Evolutionary conservation across 2,329 filamentous ascomycete genomes (phyloP), one percentile per base, ranked within the genome.

Genomic region (Zalaria sp.): DNA sequence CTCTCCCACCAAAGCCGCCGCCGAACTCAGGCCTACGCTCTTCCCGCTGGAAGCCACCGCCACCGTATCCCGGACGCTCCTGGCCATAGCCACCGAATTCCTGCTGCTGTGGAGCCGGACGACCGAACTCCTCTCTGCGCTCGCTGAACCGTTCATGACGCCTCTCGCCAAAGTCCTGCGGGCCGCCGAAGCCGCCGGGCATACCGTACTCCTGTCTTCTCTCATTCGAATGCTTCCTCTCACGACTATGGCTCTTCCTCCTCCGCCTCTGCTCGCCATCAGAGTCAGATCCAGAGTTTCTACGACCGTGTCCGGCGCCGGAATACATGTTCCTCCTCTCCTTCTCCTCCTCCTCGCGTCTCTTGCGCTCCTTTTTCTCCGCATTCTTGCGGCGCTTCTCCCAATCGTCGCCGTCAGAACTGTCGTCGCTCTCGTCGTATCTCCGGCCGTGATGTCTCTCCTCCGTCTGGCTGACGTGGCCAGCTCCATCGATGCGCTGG

Each of bases 301-400:
- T 46, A 10, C 46, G 47, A 18, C 18, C 18, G 41, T 51, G 51
- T 10, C 41, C 43, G 34, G 46, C 48, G 11, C 44, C 40, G 25
- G 46, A 46, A 35, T 46, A 46, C 18, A 18, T 18, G 18, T 18
- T 18, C n/a, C 42, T 42, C 35, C 49, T 44, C 40, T 48, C 48
- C 47, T 57, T 56, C 44, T 57, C 57, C 42, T 57, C 55, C 43
- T 64, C 58, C 53, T 63, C 62, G 44, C 56, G 49, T 32, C 56
- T 54, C 53, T 65, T 62, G 52, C 55, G 59, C 53, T 61, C 58
- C 48, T 62, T 59, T 50, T 63, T 64, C 48, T 61, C 62, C 47
- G 57, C 57, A 28, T 60, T 57, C 46, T 60, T 57, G 11, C 54
- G 57, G 50, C 57, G 54, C 49, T 61, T 47, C 27, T 49, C 51